A percentile compares a stretch with the other conserved stretches of the same genome.
These are phyloP conservation scores for Populus hybrid DNA, from an alignment of 441 rosid genomes.

Conservation along the genomic window DNA sequence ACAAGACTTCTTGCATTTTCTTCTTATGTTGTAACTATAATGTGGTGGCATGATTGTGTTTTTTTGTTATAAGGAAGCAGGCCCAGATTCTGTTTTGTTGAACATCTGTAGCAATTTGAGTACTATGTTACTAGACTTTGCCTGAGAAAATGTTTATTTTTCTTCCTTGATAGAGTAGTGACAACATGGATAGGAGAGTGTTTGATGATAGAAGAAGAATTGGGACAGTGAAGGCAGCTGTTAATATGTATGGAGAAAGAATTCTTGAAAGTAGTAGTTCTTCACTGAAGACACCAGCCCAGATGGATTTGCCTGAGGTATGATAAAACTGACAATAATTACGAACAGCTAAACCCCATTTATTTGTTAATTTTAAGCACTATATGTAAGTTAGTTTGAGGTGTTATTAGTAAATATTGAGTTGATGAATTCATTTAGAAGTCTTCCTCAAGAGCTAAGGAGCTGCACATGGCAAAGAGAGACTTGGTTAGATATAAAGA, in stretches of 20 bases:
- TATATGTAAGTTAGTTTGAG: background rate
- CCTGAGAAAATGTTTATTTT: background rate
- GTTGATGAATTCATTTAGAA: constrained; percentile 18
- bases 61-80: background rate
- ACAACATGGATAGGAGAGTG: constrained; percentile 40
- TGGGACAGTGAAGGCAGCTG: constrained; percentile 61
- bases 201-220: constrained; percentile 38
- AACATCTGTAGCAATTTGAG: background rate
- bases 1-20: background rate
- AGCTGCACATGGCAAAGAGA: constrained; percentile 56
- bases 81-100: background rate
- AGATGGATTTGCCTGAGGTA: constrained; percentile 39
- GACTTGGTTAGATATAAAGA: constrained; percentile 47
- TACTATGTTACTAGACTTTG: background rate
- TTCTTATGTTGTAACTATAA: background rate
- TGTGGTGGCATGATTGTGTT: background rate
- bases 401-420: constrained; percentile 5
- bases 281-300: constrained; percentile 29
- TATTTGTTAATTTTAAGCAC: background rate
- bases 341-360: background rate
- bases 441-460: constrained; percentile 47
- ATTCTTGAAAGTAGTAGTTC: constrained; percentile 35
- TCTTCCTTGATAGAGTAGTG: constrained; percentile 16
- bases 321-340: background rate
- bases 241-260: constrained; percentile 45